Evolutionary conservation across 768 basidiomycete species (phyloP).

Genomic region (Dioszegia hungarica): DNA sequence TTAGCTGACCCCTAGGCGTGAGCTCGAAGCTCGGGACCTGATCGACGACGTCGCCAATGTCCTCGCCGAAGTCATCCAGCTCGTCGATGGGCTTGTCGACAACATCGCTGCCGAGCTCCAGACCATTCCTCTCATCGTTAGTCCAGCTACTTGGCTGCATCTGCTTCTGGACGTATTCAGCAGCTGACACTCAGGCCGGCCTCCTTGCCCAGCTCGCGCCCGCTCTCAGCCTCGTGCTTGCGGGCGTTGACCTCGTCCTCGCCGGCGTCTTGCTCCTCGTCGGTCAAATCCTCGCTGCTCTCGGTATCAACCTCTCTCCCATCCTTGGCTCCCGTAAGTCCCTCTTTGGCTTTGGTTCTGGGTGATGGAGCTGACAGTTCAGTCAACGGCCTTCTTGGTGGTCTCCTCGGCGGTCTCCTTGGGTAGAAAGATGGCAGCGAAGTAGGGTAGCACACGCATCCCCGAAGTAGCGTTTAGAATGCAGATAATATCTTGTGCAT

Average conservation of each 20-base stretch:
- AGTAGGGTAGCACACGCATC: neutral
- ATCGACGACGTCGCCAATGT: conserved; percentile 1
- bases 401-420: neutral
- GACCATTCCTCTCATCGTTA: neutral
- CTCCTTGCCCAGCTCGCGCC: conserved; percentile 2
- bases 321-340: neutral
- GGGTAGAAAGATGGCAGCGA: neutral
- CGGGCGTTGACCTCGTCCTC: neutral
- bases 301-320: conserved; percentile 4
- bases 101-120: neutral
- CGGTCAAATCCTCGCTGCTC: neutral
- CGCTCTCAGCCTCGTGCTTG: neutral
- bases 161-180: no score
- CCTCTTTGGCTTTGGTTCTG: neutral
- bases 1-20: neutral
- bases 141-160: neutral
- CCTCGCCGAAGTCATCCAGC: neutral
- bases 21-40: neutral
- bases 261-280: conserved; percentile 3
- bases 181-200: neutral
- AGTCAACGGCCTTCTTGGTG: neutral
- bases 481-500: no score
- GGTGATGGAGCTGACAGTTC: neutral
- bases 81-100: neutral
- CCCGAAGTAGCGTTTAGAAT: no score